phyloP scores from a whole-genome alignment of 805 yeast genomes.

The Lachancea cidri region DNA sequence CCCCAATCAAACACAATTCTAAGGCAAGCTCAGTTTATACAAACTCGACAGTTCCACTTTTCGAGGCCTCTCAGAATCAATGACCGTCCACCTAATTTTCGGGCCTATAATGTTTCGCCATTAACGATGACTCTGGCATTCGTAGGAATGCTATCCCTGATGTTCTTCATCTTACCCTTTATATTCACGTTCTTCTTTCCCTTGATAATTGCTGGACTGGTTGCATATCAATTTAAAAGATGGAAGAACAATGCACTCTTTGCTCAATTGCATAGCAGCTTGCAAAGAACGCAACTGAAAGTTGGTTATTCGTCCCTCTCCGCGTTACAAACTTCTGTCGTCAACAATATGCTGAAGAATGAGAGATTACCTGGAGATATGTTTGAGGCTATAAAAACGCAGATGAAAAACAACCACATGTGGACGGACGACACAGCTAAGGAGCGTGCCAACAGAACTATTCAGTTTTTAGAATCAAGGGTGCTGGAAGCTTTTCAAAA shows the following conservation, averaged over 20 bases:
- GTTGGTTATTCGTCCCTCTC: conserved; percentile 9
- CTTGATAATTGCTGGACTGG: conserved; percentile 16
- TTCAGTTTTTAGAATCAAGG: conserved; percentile 14
- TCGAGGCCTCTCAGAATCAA: background rate
- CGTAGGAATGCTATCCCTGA: conserved; percentile 11
- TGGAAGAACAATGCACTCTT: conserved; percentile 20
- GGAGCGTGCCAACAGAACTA: conserved; percentile 5
- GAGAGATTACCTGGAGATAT: conserved; percentile 1
- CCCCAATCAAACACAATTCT: background rate
- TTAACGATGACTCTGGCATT: conserved; percentile 12
- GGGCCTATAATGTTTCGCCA: conserved; percentile 12
- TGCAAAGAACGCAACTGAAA: conserved; percentile 14
- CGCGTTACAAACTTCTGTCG: conserved; percentile 5
- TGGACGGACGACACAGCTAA: conserved; percentile 1
- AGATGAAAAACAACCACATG: conserved; percentile 1
- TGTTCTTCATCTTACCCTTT: conserved; percentile 16
- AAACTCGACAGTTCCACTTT: background rate
- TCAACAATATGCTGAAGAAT: conserved; percentile 2
- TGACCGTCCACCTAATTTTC: conserved; percentile 5
- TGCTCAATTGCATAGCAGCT: conserved; percentile 12
- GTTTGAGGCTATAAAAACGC: conserved; percentile 3
- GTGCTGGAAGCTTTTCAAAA: conserved; percentile 21
- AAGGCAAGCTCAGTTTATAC: background rate
- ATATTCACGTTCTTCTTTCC: conserved; percentile 22
- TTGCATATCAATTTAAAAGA: conserved; percentile 20